A percentile compares a stretch with the other conserved stretches of the same genome.
Conservation (phyloP, 192 early-diverging fungal species). For the Umbelopsis vinacea region DNA sequence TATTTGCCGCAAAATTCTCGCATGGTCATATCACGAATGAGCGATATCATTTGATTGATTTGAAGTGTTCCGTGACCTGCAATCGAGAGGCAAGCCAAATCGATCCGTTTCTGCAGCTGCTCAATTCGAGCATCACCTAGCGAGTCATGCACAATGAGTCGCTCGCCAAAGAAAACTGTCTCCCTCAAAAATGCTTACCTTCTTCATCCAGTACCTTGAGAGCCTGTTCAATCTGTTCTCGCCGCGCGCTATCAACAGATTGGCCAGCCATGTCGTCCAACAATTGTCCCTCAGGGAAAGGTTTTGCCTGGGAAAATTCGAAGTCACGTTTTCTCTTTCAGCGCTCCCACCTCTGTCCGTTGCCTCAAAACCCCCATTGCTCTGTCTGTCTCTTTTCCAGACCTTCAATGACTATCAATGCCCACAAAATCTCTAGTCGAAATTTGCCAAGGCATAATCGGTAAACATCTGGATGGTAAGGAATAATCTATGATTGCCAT, state of each 20-base stretch:
- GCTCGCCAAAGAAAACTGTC: background rate
- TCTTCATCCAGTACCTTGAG: slow-evolving; percentile 13
- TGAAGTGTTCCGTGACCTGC: slow-evolving; percentile 10
- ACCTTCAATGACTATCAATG: slow-evolving; percentile 25
- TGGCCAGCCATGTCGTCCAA: background rate
- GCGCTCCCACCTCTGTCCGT: background rate
- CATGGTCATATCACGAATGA: slow-evolving; percentile 18
- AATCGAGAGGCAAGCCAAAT: slow-evolving; percentile 9
- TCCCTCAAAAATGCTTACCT: background rate
- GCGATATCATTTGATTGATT: slow-evolving; percentile 20
- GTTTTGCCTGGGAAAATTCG: background rate
- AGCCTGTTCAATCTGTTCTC: slow-evolving; percentile 13
- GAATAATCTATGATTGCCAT: background rate
- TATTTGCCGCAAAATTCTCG: slow-evolving; percentile 19
- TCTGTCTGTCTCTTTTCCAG: background rate
- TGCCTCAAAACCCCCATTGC: background rate
- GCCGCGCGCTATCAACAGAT: background rate
- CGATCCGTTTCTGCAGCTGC: slow-evolving; percentile 11
- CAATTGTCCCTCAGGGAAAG: background rate
- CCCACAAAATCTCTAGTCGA: slow-evolving; percentile 23
- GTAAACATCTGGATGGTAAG: slow-evolving; percentile 18
- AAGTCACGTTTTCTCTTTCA: background rate
- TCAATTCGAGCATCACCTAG: slow-evolving; percentile 5
- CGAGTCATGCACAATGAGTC: background rate
- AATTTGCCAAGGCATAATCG: slow-evolving; percentile 16